Evolutionary conservation across 176 grass and related monocot species (phyloP).

Genomic region (Phoenix dactylifera): DNA sequence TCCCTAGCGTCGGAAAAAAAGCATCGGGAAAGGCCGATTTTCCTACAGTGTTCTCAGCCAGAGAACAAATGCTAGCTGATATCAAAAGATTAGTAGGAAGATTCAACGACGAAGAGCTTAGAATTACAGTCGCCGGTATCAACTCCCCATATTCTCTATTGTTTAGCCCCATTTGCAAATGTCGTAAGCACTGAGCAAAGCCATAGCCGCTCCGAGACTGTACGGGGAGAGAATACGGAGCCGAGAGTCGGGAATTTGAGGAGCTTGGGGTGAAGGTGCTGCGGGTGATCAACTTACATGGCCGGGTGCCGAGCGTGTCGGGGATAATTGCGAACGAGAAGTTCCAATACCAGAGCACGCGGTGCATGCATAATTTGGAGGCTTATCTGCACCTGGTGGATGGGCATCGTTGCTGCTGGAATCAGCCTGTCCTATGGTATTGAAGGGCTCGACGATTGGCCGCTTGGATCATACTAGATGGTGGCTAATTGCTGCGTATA

Average conservation of each 20-base stretch:
- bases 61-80: slow-evolving; percentile 9
- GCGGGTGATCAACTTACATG: slow-evolving; percentile 73
- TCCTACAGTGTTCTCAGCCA: too few relatives aligned
- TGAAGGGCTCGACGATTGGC: too few relatives aligned
- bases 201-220: too few relatives aligned
- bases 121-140: slow-evolving; percentile 44
- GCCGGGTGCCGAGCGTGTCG: slow-evolving; percentile 60
- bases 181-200: too few relatives aligned
- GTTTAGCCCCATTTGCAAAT: too few relatives aligned
- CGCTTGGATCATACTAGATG: too few relatives aligned
- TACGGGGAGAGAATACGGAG: slow-evolving; percentile 18
- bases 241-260: slow-evolving; percentile 78
- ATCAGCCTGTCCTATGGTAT: too few relatives aligned
- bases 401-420: slow-evolving; percentile 5
- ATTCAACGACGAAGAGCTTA: slow-evolving; percentile 47
- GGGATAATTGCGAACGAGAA: slow-evolving; percentile 70
- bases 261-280: slow-evolving; percentile 55
- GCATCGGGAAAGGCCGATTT: too few relatives aligned
- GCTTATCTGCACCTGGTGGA: slow-evolving; percentile 75
- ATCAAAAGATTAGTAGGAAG: slow-evolving; percentile 36
- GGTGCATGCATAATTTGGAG: slow-evolving; percentile 66
- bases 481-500: too few relatives aligned
- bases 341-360: slow-evolving; percentile 29
- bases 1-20: too few relatives aligned
- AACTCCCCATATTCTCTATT: too few relatives aligned